phyloP scores from a whole-genome alignment of 768 basidiomycete species.

The Leccinellum albellum region DNA sequence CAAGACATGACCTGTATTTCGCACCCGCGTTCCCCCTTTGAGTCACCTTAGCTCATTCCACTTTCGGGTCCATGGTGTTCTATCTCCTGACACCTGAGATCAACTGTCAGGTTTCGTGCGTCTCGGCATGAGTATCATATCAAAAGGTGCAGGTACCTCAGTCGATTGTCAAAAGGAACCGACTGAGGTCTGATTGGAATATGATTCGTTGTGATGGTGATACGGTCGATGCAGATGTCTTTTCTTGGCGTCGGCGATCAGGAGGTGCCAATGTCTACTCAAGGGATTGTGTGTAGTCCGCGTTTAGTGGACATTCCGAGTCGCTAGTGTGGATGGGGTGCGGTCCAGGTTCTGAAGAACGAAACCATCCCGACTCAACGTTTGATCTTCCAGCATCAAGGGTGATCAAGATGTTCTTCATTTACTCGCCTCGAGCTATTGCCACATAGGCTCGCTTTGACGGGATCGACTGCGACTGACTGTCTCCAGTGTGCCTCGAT shows the following conservation, averaged over 20 bases:
- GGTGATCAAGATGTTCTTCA: background rate
- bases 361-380: background rate
- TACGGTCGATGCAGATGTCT: background rate
- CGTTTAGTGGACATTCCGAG: background rate
- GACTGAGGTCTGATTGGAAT: background rate
- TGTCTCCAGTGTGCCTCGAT: background rate
- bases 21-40: background rate
- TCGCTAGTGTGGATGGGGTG: background rate
- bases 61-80: background rate
- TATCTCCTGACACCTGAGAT: background rate
- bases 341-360: background rate
- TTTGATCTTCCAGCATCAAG: background rate
- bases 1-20: background rate
- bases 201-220: conserved; percentile 18
- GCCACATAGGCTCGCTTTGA: background rate
- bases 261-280: background rate
- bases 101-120: background rate
- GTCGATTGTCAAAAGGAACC: background rate
- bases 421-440: background rate
- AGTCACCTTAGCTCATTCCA: background rate
- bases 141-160: background rate
- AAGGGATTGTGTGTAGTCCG: background rate
- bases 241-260: conserved; percentile 5
- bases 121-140: background rate
- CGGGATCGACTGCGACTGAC: background rate